phyloP scores from a whole-genome alignment of 163 green algal species.

The Botryococcus braunii region DNA sequence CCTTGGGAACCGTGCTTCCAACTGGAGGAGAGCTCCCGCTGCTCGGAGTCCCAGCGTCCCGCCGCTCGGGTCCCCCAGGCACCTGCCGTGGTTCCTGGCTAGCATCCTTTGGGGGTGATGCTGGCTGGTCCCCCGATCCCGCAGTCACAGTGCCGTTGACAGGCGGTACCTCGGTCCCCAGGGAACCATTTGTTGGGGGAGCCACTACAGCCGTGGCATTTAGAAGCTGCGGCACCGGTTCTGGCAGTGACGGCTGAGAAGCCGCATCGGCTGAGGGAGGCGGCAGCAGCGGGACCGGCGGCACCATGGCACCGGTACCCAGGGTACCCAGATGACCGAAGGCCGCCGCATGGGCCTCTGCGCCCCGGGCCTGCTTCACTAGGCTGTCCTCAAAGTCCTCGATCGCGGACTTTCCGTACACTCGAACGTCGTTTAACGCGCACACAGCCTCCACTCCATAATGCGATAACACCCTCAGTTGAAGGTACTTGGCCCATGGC shows the following conservation, averaged over 20 bases:
- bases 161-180: not conserved
- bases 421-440: constrained; percentile 66
- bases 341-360: too few relatives aligned
- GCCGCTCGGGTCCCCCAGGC: too few relatives aligned
- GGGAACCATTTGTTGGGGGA: not conserved
- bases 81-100: too few relatives aligned
- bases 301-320: not conserved
- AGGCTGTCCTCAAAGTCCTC: constrained; percentile 74
- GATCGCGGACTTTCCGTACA: constrained; percentile 43
- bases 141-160: too few relatives aligned
- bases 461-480: constrained; percentile 54
- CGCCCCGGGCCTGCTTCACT: constrained; percentile 13
- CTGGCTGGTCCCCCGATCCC: too few relatives aligned
- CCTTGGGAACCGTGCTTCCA: too few relatives aligned
- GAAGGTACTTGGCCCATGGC: constrained; percentile 47
- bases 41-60: too few relatives aligned
- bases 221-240: not conserved
- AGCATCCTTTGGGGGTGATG: too few relatives aligned
- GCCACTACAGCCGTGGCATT: not conserved
- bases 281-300: not conserved
- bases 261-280: not conserved
- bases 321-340: too few relatives aligned
- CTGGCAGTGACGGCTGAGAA: not conserved
- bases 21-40: too few relatives aligned
- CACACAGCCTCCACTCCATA: constrained; percentile 72